A percentile compares a stretch with the other conserved stretches of the same genome.
These are phyloP conservation scores for Aphanoascus verrucosus DNA, from an alignment of 2,329 filamentous ascomycete genomes.

Conservation along the genomic window DNA sequence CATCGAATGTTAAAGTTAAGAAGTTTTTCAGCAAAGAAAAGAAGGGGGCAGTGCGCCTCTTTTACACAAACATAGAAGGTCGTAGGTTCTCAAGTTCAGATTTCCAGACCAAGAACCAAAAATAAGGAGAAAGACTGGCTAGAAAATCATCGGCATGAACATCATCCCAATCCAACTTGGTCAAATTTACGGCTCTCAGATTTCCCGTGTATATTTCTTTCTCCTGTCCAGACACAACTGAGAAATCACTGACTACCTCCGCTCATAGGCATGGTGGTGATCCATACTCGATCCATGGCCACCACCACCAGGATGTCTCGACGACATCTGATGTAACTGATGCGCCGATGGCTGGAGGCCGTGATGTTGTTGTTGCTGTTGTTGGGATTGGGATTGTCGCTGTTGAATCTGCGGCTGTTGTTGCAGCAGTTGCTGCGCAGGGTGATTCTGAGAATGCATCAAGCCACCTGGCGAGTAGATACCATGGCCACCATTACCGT, in stretches of 20 bases:
- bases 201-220: too few species aligned
- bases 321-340: constrained; percentile 7
- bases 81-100: too few species aligned
- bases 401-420: constrained; percentile 1
- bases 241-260: not conserved
- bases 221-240: too few species aligned
- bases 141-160: too few species aligned
- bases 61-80: too few species aligned
- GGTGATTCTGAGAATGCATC: constrained; percentile 2
- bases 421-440: constrained; percentile 5
- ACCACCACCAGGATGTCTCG: constrained; percentile 6
- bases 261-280: not conserved
- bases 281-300: not conserved
- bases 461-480: not conserved
- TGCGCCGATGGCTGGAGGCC: constrained; percentile 7
- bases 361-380: constrained; percentile 11
- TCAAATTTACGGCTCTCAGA: too few species aligned
- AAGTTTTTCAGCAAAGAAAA: too few species aligned
- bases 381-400: not conserved
- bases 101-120: too few species aligned
- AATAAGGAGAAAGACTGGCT: too few species aligned
- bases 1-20: too few species aligned
- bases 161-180: too few species aligned
- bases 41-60: too few species aligned
- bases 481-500: not conserved